Base-by-base conservation (phyloP, 2,329 filamentous ascomycete genomes). In the Xylaria sp. region DNA sequence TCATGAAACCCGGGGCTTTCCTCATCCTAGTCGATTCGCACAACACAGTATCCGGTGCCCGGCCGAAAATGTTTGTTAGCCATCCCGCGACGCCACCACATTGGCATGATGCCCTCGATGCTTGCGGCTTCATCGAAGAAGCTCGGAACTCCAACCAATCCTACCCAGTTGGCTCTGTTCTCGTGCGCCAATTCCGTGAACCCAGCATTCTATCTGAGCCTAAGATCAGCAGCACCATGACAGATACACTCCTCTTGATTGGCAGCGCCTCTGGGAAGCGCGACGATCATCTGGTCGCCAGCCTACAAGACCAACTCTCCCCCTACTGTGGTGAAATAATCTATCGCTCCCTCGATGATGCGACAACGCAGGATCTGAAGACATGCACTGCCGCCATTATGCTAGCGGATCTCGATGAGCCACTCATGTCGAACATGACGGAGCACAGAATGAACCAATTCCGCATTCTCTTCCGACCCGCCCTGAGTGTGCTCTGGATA, bases 1-100 rank as follows among this genome's bases (percentile, higher is more conserved):
- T 79, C 1, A 76, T 83, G 62, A 79, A 76, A 13, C 77, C 80
- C 0, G 81, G 78, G 1, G 83, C 81, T 0, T 80, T 81, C 54
- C 71, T 86, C 9, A 15, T 79, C 3, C 58, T 79, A 6, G 48
- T 77, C 4, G 68, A 77, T 23, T 40, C 60, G 15, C 62, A 59
- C 64, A 13, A 58, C 38, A 11, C 65, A 23, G 26, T 65, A 69
- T 6, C 63, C 28, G 26, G n/a, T 40, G 17, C 51, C 20, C n/a
- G 28, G 6, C 31, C 58, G 0, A 66, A 75, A 6, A 74, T 72
- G 36, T 61, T 73, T 38, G 65, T 68, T 5, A 28, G 13, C 3
- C 26, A 51, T 6, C 51, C 63, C 69, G 51, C 69, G 6, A 79
- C 77, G 0, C 78, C 77, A 0, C 77, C 79, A 0, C 75, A 77